Evolutionary conservation across 768 basidiomycete species (phyloP).

Genomic region (Rhodotorula paludigena): DNA sequence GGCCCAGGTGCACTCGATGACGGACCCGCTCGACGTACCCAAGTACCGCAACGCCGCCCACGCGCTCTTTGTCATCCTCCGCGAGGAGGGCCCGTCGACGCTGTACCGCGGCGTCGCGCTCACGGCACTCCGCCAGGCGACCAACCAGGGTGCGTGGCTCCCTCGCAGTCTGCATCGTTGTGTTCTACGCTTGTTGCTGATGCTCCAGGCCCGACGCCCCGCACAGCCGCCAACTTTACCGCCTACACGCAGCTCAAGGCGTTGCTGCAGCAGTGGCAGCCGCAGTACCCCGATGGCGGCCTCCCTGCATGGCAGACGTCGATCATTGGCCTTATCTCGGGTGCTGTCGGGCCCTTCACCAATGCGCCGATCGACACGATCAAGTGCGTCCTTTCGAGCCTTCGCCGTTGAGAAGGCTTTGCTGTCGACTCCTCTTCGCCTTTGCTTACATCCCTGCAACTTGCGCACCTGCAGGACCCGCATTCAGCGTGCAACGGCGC

Average conservation of each 20-base stretch:
- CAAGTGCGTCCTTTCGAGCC: constrained; percentile 31
- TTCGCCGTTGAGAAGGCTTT: neutral
- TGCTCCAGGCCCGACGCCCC: neutral
- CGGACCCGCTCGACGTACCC: constrained; percentile 88
- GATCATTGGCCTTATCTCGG: constrained; percentile 87
- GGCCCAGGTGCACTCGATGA: constrained; percentile 93
- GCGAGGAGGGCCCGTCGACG: constrained; percentile 79
- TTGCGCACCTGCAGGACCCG: constrained; percentile 68
- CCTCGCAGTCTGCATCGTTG: neutral
- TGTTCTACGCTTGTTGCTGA: neutral
- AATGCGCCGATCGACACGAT: constrained; percentile 62
- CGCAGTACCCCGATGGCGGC: constrained; percentile 58
- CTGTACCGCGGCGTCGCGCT: constrained; percentile 89
- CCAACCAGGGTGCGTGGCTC: constrained; percentile 72
- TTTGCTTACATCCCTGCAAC: constrained; percentile 54
- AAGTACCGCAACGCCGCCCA: constrained; percentile 95
- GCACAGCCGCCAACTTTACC: constrained; percentile 86
- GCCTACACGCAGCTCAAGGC: constrained; percentile 96
- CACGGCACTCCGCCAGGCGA: constrained; percentile 91
- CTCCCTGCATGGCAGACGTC: constrained; percentile 95
- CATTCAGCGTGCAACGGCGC: constrained; percentile 57
- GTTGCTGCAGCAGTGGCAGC: constrained; percentile 69
- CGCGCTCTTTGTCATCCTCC: constrained; percentile 86
- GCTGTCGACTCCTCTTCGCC: neutral
- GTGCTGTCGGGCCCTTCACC: constrained; percentile 96